Conservation (phyloP, 106 monocot species). For the Dioscorea zingiberensis region DNA sequence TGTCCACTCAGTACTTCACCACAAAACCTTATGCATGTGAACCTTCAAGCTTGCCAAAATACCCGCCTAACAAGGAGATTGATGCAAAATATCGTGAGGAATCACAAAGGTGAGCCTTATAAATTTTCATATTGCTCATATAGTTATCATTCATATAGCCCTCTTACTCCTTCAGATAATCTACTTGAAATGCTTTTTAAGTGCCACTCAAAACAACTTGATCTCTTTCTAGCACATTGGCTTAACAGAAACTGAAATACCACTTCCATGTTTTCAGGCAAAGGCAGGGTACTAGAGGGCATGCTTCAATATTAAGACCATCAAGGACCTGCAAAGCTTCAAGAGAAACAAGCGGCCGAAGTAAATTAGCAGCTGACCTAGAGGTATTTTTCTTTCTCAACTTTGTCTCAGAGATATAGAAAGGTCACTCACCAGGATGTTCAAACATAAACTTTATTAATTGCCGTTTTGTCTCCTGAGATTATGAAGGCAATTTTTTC, state of each 20-base stretch:
- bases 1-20: conserved; percentile 71
- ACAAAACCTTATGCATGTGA: conserved; percentile 71
- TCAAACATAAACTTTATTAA: background rate
- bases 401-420: background rate
- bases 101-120: conserved; percentile 41
- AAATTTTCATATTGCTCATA: background rate
- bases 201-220: too few species aligned
- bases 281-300: conserved; percentile 30
- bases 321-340: conserved; percentile 37
- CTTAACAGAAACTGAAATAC: too few species aligned
- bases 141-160: too few species aligned
- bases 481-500: background rate
- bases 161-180: too few species aligned
- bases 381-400: conserved; percentile 46
- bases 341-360: conserved; percentile 26
- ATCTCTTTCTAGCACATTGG: too few species aligned
- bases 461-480: background rate
- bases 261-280: conserved; percentile 26
- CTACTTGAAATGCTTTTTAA: too few species aligned
- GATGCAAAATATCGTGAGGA: conserved; percentile 81
- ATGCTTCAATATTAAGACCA: conserved; percentile 36
- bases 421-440: background rate
- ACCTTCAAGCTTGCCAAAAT: conserved; percentile 70
- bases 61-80: conserved; percentile 79
- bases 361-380: conserved; percentile 19